Percentiles rank a stretch among this genome's conserved stretches.
Conservation (phyloP, 2,329 filamentous ascomycete species). For the Paraconiothyrium brasiliense region DNA sequence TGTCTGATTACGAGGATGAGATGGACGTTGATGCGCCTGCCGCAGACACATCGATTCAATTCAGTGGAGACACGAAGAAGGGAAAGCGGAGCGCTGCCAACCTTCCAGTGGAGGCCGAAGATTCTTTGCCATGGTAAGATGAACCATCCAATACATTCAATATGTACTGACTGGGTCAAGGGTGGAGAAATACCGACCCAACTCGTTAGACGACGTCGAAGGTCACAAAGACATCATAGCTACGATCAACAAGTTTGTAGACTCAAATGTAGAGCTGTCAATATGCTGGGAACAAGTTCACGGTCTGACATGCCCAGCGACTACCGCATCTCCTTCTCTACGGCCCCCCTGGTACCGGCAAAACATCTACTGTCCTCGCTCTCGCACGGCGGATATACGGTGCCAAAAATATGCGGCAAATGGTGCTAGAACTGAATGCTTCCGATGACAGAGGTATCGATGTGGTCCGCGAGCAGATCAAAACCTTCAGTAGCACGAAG, state of each 20-base stretch:
- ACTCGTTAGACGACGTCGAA: constrained; percentile 88
- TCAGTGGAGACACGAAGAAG: constrained; percentile 81
- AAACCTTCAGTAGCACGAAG: constrained; percentile 97
- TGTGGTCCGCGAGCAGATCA: constrained; percentile 95
- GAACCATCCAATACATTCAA: accelerated
- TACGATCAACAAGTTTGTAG: constrained; percentile 97
- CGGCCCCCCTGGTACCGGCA: constrained; percentile 94
- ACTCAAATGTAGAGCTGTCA: constrained; percentile 73
- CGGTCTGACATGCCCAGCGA: constrained; percentile 58
- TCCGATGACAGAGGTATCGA: constrained; percentile 98
- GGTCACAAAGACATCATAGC: constrained; percentile 97
- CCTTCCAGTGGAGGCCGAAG: constrained; percentile 90
- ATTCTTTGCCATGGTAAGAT: constrained; percentile 85
- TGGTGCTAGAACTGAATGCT: constrained; percentile 97
- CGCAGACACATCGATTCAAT: constrained; percentile 65
- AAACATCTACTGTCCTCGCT: constrained; percentile 95
- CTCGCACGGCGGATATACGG: constrained; percentile 95
- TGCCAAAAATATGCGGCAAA: constrained; percentile 89
- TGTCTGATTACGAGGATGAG: constrained; percentile 68
- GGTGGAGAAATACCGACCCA: constrained; percentile 97
- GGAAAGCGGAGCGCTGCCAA: constrained; percentile 94
- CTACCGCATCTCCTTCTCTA: constrained; percentile 96
- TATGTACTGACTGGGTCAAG: constrained; percentile 54
- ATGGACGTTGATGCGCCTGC: constrained; percentile 73
- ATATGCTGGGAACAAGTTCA: neutral